phyloP scores from a whole-genome alignment of 306 rosid genomes.

The Vigna trinervia region DNA sequence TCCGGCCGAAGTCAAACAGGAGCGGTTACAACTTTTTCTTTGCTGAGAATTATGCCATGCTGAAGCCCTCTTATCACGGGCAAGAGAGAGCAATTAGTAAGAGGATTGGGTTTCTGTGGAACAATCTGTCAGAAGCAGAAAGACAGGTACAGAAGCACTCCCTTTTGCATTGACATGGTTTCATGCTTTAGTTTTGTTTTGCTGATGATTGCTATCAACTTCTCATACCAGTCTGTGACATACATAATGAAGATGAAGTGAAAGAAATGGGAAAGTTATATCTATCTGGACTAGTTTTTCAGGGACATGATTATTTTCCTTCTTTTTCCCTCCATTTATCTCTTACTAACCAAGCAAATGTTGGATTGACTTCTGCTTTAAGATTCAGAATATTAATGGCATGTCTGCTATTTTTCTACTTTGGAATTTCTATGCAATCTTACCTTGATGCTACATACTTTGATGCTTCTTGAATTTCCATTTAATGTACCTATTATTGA shows the following conservation, averaged over 20 bases:
- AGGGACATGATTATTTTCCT: constrained; percentile 23
- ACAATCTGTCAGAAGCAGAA: constrained; percentile 77
- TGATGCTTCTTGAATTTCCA: not conserved
- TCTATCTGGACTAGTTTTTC: constrained; percentile 24
- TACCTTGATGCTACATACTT: constrained; percentile 4
- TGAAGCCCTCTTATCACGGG: constrained; percentile 68
- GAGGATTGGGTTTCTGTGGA: constrained; percentile 75
- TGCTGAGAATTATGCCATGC: constrained; percentile 74
- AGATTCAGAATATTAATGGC: constrained; percentile 18
- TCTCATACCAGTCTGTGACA: constrained; percentile 1
- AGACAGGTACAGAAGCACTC: constrained; percentile 60
- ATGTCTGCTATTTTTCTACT: constrained; percentile 17
- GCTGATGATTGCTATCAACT: constrained; percentile 2
- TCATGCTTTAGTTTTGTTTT: constrained; percentile 5
- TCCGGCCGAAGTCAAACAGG: constrained; percentile 76
- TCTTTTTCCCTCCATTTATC: constrained; percentile 9
- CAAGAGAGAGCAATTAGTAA: constrained; percentile 79
- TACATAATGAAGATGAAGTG: constrained; percentile 4
- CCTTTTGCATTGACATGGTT: not conserved
- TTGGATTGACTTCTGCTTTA: not conserved
- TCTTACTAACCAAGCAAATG: not conserved
- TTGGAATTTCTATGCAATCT: constrained; percentile 12
- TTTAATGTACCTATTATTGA: constrained; percentile 3
- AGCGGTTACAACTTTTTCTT: constrained; percentile 83
- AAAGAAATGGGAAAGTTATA: constrained; percentile 4